Evolutionary conservation across 2,329 filamentous ascomycete species (phyloP).

Genomic region (Dothideomycetes sp.): DNA sequence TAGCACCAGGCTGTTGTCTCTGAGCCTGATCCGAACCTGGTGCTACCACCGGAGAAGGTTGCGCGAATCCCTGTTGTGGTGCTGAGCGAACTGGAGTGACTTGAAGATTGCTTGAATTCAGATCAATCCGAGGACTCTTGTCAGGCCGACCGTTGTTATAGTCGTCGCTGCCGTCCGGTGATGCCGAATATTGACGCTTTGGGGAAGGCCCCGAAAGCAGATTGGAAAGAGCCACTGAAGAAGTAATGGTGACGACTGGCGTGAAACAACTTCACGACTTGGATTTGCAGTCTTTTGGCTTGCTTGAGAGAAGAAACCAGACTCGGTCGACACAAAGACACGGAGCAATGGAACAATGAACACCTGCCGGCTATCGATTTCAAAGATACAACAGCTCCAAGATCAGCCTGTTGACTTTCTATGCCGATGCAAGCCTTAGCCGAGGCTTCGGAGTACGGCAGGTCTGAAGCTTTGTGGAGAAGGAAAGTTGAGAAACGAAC

Average conservation of each 20-base stretch:
- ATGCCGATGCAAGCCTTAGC: too few relatives aligned
- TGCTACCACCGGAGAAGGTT: not conserved
- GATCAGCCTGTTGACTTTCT: too few relatives aligned
- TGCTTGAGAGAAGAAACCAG: not conserved
- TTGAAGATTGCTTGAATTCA: not conserved
- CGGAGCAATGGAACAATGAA: conserved; percentile 11
- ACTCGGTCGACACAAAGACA: not conserved
- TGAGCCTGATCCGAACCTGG: not conserved
- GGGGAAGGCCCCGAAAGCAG: conserved; percentile 12
- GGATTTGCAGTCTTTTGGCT: not conserved
- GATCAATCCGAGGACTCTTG: conserved; percentile 10
- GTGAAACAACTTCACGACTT: conserved; percentile 12
- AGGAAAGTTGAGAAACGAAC: too few relatives aligned
- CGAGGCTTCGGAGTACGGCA: too few relatives aligned
- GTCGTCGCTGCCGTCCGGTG: conserved; percentile 10
- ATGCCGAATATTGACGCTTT: conserved; percentile 11
- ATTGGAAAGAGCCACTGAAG: conserved; percentile 11
- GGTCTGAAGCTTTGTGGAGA: too few relatives aligned
- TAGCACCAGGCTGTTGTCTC: conserved; percentile 1
- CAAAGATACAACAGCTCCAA: too few relatives aligned
- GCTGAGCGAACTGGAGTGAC: conserved; percentile 1
- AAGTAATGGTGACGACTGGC: conserved; percentile 13
- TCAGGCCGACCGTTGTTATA: conserved; percentile 6
- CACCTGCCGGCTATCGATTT: too few relatives aligned
- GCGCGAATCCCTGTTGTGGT: not conserved